Evolutionary conservation across 2,329 filamentous ascomycete genomes (phyloP).

Genomic region (Beauveria scarabaeidicola): DNA sequence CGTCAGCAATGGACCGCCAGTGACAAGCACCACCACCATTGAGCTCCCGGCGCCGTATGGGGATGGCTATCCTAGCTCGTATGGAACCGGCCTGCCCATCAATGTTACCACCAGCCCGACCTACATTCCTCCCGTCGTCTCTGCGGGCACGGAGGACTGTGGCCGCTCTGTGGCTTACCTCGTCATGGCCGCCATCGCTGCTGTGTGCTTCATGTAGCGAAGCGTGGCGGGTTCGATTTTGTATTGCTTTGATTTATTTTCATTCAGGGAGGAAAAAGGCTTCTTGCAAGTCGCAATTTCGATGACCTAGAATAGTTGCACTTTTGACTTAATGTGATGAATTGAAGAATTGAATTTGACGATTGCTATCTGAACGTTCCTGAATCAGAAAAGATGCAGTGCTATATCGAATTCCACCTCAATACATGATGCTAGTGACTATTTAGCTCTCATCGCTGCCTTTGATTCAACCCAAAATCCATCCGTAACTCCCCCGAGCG

Average conservation of each 20-base stretch:
- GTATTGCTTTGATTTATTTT: not conserved
- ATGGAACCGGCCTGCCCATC: slow-evolving; percentile 19
- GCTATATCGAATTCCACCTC: no score
- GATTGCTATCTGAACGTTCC: not conserved
- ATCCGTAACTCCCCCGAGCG: not conserved
- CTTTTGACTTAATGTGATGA: not conserved
- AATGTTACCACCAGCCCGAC: slow-evolving; percentile 21
- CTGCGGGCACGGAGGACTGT: slow-evolving; percentile 19
- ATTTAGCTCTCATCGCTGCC: not conserved
- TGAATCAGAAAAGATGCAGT: not conserved
- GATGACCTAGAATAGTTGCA: not conserved
- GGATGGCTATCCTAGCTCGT: not conserved
- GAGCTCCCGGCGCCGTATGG: slow-evolving; percentile 17
- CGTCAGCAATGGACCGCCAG: slow-evolving; percentile 20
- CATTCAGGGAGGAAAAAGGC: not conserved
- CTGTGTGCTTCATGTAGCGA: not conserved
- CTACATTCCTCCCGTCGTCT: slow-evolving; percentile 12
- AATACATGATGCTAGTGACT: not conserved
- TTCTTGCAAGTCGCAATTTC: not conserved
- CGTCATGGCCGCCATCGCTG: not conserved
- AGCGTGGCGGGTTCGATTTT: not conserved
- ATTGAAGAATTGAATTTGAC: not conserved
- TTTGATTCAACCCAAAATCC: not conserved
- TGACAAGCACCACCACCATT: slow-evolving; percentile 25
- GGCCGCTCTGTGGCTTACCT: slow-evolving; percentile 14